phyloP scores from a whole-genome alignment of 106 monocot species.

The Allium cepa region DNA sequence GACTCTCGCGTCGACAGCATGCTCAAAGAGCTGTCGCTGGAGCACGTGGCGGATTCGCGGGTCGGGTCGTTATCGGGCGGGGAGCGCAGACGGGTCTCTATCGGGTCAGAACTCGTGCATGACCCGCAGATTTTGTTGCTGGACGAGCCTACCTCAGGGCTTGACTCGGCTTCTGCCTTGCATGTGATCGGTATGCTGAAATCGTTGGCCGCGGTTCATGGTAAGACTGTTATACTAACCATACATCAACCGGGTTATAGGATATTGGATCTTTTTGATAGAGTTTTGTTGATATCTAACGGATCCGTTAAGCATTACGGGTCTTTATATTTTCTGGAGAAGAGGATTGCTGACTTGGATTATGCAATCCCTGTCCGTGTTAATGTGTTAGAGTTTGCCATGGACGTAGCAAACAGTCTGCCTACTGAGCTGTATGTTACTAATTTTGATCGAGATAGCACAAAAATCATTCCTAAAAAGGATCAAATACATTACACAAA shows the following conservation, averaged over 20 bases:
- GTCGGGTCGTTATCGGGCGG: slow-evolving; percentile 67
- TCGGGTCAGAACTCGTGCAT: slow-evolving; percentile 87
- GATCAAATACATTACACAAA: slow-evolving; percentile 47
- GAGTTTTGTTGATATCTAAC: slow-evolving; percentile 46
- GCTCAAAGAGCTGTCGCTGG: slow-evolving; percentile 53
- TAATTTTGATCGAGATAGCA: not conserved
- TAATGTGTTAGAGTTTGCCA: slow-evolving; percentile 83
- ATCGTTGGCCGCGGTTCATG: slow-evolving; percentile 41
- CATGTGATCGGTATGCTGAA: slow-evolving; percentile 53
- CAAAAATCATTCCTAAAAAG: not conserved
- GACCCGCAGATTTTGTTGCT: slow-evolving; percentile 75
- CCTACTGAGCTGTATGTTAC: not conserved
- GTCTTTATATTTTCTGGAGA: slow-evolving; percentile 29
- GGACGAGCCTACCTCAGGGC: slow-evolving; percentile 96
- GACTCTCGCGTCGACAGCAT: slow-evolving; percentile 26
- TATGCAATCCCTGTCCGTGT: slow-evolving; percentile 61
- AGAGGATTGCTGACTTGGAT: slow-evolving; percentile 36
- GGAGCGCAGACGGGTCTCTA: slow-evolving; percentile 77
- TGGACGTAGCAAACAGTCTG: slow-evolving; percentile 36
- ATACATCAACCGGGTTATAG: slow-evolving; percentile 89
- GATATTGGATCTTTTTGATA: slow-evolving; percentile 66
- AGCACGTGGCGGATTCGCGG: slow-evolving; percentile 37
- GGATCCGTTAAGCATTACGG: slow-evolving; percentile 66
- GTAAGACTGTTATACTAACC: slow-evolving; percentile 74
- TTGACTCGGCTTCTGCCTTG: slow-evolving; percentile 76